Evolutionary conservation across 352 stramenopile genomes (phyloP).

Genomic region (Pythium sukuiense): DNA sequence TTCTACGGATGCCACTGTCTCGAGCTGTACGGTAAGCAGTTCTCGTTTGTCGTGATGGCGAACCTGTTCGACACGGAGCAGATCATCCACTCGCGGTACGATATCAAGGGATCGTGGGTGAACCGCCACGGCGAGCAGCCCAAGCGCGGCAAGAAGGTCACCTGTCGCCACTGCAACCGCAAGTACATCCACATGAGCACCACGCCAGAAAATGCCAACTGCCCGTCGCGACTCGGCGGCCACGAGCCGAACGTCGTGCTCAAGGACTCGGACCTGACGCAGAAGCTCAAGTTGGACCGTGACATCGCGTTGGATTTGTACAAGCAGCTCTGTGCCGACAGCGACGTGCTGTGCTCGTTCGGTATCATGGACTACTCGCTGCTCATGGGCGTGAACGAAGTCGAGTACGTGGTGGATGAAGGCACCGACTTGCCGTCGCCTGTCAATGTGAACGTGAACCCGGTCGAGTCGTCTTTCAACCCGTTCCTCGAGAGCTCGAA

Average conservation of each 20-base stretch:
- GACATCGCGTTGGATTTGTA: conserved; percentile 72
- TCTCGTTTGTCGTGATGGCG: conserved; percentile 92
- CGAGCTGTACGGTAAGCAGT: conserved; percentile 89
- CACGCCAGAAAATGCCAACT: conserved; percentile 67
- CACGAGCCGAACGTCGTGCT: conserved; percentile 89
- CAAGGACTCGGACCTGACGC: conserved; percentile 87
- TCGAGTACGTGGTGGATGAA: conserved; percentile 87
- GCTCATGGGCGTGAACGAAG: conserved; percentile 88
- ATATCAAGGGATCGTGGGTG: conserved; percentile 92
- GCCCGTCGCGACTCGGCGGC: conserved; percentile 65
- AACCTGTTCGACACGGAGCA: conserved; percentile 91
- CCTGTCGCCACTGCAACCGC: conserved; percentile 87
- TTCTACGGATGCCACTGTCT: conserved; percentile 92
- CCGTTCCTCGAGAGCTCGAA: conserved; percentile 69
- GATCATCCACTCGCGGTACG: conserved; percentile 86
- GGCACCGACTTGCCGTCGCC: conserved; percentile 37
- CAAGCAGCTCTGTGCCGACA: conserved; percentile 78
- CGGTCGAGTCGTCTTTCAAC: conserved; percentile 38
- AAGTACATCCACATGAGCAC: conserved; percentile 81
- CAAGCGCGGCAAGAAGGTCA: conserved; percentile 87
- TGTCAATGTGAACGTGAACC: conserved; percentile 29
- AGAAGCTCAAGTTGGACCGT: conserved; percentile 86
- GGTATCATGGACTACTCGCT: conserved; percentile 93
- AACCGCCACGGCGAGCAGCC: conserved; percentile 80
- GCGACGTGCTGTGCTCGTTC: conserved; percentile 80